Evolutionary conservation across 1,139 yeast genomes (phyloP).

Genomic region (Geotrichum carabidarum): DNA sequence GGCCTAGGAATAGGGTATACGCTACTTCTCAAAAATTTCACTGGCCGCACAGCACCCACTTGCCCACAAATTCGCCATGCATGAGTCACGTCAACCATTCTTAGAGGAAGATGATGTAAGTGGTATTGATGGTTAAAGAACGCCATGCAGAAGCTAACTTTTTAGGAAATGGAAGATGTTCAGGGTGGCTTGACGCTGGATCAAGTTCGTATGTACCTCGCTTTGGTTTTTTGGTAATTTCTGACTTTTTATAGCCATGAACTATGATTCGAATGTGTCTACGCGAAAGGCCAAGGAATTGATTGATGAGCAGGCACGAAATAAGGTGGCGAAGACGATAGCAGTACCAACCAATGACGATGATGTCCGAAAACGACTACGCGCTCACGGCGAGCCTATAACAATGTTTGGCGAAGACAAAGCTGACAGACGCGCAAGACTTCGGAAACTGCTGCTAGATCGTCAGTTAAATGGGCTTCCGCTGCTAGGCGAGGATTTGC

Average conservation of each 20-base stretch:
- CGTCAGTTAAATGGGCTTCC: conserved; percentile 26
- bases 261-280: conserved; percentile 14
- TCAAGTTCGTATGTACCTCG: conserved; percentile 19
- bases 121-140: background rate
- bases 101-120: conserved; percentile 19
- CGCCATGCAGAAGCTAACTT: background rate
- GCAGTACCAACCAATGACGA: conserved; percentile 60
- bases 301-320: conserved; percentile 27
- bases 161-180: conserved; percentile 16
- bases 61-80: background rate
- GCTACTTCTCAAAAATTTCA: conserved; percentile 2
- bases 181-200: conserved; percentile 14
- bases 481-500: conserved; percentile 27
- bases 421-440: conserved; percentile 56
- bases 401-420: conserved; percentile 57
- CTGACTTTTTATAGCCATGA: conserved; percentile 10
- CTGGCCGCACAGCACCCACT: background rate
- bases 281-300: conserved; percentile 25
- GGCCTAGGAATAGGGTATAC: conserved; percentile 9
- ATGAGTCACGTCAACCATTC: conserved; percentile 13
- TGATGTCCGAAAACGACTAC: conserved; percentile 49
- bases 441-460: conserved; percentile 42
- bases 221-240: background rate
- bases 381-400: conserved; percentile 55
- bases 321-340: conserved; percentile 27